Evolutionary conservation across 2,329 filamentous ascomycete species (phyloP).

Genomic region (Drechslerella dactyloides): DNA sequence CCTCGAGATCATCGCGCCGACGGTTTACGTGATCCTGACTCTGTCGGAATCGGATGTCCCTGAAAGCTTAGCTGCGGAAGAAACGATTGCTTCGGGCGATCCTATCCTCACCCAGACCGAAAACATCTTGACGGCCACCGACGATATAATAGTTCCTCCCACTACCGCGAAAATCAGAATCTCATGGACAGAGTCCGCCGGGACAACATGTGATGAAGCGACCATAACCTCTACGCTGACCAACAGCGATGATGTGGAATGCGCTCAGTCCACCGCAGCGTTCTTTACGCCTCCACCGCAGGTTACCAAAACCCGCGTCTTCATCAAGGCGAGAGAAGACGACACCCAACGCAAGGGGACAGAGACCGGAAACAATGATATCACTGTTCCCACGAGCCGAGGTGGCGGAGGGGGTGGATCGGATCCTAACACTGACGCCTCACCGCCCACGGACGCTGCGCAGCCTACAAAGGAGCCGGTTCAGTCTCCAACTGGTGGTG

Average conservation of each 20-base stretch:
- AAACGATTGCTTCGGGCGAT: slow-evolving; percentile 43
- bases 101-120: slow-evolving; percentile 34
- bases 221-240: slow-evolving; percentile 27
- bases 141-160: neutral
- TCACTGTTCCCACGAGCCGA: neutral
- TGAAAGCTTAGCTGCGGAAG: slow-evolving; percentile 5
- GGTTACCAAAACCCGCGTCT: slow-evolving; percentile 39
- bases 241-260: slow-evolving; percentile 8
- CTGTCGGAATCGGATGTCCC: slow-evolving; percentile 12
- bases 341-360: slow-evolving; percentile 35
- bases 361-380: slow-evolving; percentile 6
- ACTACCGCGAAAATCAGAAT: slow-evolving; percentile 22
- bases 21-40: slow-evolving; percentile 45
- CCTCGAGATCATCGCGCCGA: slow-evolving; percentile 16
- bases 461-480: neutral
- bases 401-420: neutral
- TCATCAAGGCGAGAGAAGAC: slow-evolving; percentile 40
- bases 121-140: slow-evolving; percentile 30
- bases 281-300: slow-evolving; percentile 14
- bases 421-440: slow-evolving; percentile 3
- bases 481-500: neutral
- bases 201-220: slow-evolving; percentile 25
- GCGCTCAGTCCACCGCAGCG: neutral
- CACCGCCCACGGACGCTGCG: neutral
- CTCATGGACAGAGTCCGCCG: slow-evolving; percentile 12